These are phyloP conservation scores for Leucosporidium scottii DNA, from an alignment of 768 basidiomycete genomes.

Conservation along the genomic window DNA sequence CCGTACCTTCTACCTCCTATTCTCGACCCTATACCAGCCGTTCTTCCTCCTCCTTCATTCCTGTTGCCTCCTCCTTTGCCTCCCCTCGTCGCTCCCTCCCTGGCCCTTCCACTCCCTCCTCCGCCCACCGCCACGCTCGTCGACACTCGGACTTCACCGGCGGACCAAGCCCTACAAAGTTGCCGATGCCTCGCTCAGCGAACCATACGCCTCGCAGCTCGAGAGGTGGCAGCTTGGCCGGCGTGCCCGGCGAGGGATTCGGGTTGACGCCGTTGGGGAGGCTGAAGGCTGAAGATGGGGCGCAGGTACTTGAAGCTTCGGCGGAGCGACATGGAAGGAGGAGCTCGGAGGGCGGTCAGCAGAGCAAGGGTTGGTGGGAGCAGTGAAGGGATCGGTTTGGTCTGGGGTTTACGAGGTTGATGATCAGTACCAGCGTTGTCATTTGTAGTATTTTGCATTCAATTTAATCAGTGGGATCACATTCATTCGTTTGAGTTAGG, in stretches of 20 bases:
- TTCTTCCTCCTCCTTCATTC: not conserved
- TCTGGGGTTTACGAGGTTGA: not conserved
- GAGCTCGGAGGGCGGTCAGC: not conserved
- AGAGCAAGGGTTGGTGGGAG: constrained; percentile 1
- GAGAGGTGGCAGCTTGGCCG: not conserved
- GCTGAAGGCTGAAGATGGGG: not conserved
- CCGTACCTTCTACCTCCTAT: not conserved
- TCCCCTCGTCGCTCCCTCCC: too few relatives aligned
- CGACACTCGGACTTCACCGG: not conserved
- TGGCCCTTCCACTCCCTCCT: too few relatives aligned
- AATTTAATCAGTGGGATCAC: too few relatives aligned
- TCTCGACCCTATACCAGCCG: not conserved
- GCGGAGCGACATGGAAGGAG: not conserved
- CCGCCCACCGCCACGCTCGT: not conserved
- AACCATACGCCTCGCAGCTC: not conserved
- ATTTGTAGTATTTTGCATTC: too few relatives aligned
- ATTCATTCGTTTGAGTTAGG: too few relatives aligned
- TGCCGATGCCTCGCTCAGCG: not conserved
- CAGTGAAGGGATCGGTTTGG: not conserved
- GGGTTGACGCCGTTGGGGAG: not conserved
- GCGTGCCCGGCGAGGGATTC: not conserved
- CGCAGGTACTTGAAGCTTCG: not conserved
- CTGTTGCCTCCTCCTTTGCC: not conserved
- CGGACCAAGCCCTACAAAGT: not conserved
- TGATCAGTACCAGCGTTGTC: too few relatives aligned